Evolutionary conservation across 768 basidiomycete genomes (phyloP), one percentile per base, ranked within the genome.

Genomic region (Crassisporium funariophilum): DNA sequence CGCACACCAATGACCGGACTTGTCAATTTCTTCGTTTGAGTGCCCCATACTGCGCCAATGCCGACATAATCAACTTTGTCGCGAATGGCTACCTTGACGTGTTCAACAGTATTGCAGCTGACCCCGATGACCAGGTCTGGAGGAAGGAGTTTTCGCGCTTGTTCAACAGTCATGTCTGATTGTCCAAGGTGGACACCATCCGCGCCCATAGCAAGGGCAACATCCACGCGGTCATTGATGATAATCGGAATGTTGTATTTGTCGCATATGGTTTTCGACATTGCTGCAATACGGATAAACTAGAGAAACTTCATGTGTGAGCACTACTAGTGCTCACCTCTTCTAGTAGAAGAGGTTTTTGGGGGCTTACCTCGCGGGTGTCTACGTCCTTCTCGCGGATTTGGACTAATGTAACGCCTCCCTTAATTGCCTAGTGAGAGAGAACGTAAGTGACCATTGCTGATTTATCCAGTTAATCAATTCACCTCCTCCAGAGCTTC

Each of bases 151-250:
- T 61, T 62, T 19, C 86, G 81, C 3, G 85, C 92, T 34, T 81
- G 61, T 33, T 73, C 59, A 9, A 88, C 73, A 2, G 88, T 80
- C 79, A 91, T 88, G 62, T 95, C 94, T 0, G 81, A 77, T 67
- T 97, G 95, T 5, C 95, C 95, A 35, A 97, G 72, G 61, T 98
- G 95, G 9, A 95, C 83, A 12, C 94, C 93, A 35, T 79, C 78
- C 2, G 86, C 85, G 35, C 79, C 72, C 16, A 90, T 70, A 5
- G 90, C 88, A 16, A 94, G 74, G 7, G 88, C 91, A 17, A 98
- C 82, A 57, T 97, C 95, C 47, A 95, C 73, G 9, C 92, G 81
- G 64, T 91, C 88, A 60, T 93, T 91, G 67, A 98, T 88, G 48
- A 98, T 72, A 4, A 97, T 68, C 0, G 92, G 93, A 21, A 95